Percentiles rank a stretch among this genome's conserved stretches.
Conservation (phyloP, 306 rosid species). For the Malus sylvestris region DNA sequence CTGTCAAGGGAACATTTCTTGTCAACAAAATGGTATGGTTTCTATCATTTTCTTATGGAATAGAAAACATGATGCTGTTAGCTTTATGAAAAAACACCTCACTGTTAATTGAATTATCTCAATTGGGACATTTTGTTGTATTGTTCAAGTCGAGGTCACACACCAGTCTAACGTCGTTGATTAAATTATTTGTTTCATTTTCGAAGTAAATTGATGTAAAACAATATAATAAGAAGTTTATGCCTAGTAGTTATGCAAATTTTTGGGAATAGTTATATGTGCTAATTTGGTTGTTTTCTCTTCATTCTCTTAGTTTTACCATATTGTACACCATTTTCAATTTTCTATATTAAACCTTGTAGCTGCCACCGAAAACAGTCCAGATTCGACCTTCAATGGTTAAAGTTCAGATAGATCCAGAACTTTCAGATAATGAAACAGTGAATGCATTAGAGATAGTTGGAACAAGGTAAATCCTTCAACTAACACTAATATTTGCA, state of each 20-base stretch:
- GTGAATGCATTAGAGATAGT: constrained; percentile 61
- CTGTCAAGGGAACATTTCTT: constrained; percentile 69
- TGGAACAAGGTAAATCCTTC: constrained; percentile 54
- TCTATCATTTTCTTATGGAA: not conserved
- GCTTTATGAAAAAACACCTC: not conserved
- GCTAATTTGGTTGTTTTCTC: not conserved
- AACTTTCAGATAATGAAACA: constrained; percentile 18
- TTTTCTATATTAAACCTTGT: not conserved
- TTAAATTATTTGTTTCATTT: not conserved
- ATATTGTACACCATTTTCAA: not conserved
- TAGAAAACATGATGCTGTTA: not conserved
- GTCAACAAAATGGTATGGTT: constrained; percentile 50
- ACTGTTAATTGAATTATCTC: not conserved
- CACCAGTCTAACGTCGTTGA: not conserved
- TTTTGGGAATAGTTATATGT: not conserved
- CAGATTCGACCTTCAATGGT: constrained; percentile 69
- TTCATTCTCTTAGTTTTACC: not conserved
- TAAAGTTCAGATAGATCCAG: constrained; percentile 48
- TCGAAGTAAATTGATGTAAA: not conserved
- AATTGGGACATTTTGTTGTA: not conserved
- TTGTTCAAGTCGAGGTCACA: not conserved
- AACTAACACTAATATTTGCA: not conserved
- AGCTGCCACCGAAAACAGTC: constrained; percentile 66
- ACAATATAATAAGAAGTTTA: not conserved
- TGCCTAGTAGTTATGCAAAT: not conserved